These are phyloP conservation scores for Aspergillus phoenicis DNA, from an alignment of 2,329 filamentous ascomycete genomes.

Conservation along the genomic window DNA sequence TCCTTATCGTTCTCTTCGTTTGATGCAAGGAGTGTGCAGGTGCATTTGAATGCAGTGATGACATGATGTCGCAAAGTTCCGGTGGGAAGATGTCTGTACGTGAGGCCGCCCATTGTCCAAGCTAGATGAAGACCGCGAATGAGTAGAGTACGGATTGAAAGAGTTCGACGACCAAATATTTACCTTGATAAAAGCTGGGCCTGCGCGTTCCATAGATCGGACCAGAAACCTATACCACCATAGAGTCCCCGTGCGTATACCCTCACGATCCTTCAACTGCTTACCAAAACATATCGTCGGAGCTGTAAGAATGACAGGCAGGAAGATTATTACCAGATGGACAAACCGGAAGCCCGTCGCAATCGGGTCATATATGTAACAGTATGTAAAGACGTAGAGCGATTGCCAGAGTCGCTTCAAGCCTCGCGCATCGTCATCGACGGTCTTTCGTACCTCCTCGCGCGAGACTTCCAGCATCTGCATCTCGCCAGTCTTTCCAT, in stretches of 20 bases:
- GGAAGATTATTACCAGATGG: constrained; percentile 83
- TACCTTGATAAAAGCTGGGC: constrained; percentile 96
- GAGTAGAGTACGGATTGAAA: background rate
- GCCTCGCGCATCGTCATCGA: constrained; percentile 64
- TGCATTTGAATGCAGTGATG: constrained; percentile 89
- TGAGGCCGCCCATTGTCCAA: constrained; percentile 98
- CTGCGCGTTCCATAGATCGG: constrained; percentile 84
- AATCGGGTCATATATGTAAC: constrained; percentile 68
- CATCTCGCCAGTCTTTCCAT: constrained; percentile 71
- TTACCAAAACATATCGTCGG: constrained; percentile 79
- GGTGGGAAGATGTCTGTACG: constrained; percentile 93
- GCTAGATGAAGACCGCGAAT: constrained; percentile 48
- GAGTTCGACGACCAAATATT: background rate
- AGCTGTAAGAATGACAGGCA: constrained; percentile 80
- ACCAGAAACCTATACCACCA: constrained; percentile 97
- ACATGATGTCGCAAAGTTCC: constrained; percentile 91
- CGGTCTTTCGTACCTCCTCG: constrained; percentile 71
- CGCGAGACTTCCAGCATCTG: constrained; percentile 85
- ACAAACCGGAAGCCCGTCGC: constrained; percentile 86
- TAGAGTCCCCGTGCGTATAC: constrained; percentile 77
- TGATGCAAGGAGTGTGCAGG: constrained; percentile 82
- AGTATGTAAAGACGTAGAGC: constrained; percentile 68
- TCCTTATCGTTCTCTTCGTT: constrained; percentile 77
- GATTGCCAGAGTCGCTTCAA: constrained; percentile 61
- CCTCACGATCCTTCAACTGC: constrained; percentile 64